Evolutionary conservation across 2,329 filamentous ascomycete genomes (phyloP), one percentile per base, ranked within the genome.

Genomic region (Sporothrix humicola): DNA sequence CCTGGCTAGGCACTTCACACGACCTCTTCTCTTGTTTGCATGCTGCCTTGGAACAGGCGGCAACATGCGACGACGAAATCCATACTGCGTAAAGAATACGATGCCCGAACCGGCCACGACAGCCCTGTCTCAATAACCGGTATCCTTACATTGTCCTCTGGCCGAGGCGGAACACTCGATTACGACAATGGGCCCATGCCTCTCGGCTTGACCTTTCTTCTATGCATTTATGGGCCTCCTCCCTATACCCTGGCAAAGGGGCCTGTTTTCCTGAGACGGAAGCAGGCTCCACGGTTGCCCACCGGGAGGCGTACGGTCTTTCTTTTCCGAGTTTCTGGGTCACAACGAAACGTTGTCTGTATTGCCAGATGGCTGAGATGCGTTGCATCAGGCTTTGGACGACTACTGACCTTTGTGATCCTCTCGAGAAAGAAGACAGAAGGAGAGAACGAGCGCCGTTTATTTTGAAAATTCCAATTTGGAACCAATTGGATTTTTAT

Each of bases 21-120:
- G 37, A n/a, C 46, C 58, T 61, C 58, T 37, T 54, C 46, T 7
- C 15, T 42, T 10, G 6, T 26, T 52, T 70, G 52, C 68, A 70
- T 46, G n/a, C 68, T 52, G 68, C 52, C 68, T 69, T 69, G 66
- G 66, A 69, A 69, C 48, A 69, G 66, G 66, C 66, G 48, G 66
- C 26, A 20, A n/a, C 48, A 42, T 54, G 23, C 66, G 42, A 52
- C 31, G 31, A 37, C 31, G 31, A 37, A 44, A n/a, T 3, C 65
- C 46, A 37, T 26, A 23, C 23, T 20, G 13, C 23, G n/a, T 42
- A 7, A 61, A 61, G 58, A 42, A 42, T 42, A 42, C 31, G 17
- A 31, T 31, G 23, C 23, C 54, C 23, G 1, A 23, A 26, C 13
- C 23, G 17, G 54, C 54, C 54, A 58, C 54, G 9, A 31, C 54